These are phyloP conservation scores for Roridomyces roridus DNA, from an alignment of 768 basidiomycete species.

Conservation along the genomic window DNA sequence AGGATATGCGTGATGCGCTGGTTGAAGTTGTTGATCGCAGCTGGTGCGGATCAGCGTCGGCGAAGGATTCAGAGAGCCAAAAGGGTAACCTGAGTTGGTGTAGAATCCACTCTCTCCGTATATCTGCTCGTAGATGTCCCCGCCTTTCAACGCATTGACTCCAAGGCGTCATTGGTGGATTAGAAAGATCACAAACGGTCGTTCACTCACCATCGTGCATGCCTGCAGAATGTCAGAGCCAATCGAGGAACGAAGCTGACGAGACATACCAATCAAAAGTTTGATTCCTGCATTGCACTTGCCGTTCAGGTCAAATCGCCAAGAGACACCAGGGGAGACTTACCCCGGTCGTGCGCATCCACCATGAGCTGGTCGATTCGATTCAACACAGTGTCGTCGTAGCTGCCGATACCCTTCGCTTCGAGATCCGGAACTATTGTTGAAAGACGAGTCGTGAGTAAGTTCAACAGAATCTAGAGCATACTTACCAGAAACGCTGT, in stretches of 20 bases:
- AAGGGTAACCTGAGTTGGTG: conserved; percentile 28
- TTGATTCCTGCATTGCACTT: conserved; percentile 28
- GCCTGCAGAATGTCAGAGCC: conserved; percentile 4
- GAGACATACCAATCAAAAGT: conserved; percentile 26
- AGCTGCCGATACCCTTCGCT: conserved; percentile 36
- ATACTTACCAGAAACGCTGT: no score
- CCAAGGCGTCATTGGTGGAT: no score
- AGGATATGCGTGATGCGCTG: conserved; percentile 41
- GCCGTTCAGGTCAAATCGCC: no score
- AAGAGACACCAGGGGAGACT: no score
- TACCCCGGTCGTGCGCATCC: conserved; percentile 37
- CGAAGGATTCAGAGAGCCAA: neutral
- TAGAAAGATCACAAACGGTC: no score
- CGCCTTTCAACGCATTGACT: conserved; percentile 38
- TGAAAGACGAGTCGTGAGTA: no score
- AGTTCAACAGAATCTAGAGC: no score
- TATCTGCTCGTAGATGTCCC: conserved; percentile 38
- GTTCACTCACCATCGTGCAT: conserved; percentile 27
- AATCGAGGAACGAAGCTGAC: neutral
- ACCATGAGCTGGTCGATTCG: conserved; percentile 45
- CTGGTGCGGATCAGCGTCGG: conserved; percentile 16
- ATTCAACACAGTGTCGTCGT: conserved; percentile 41
- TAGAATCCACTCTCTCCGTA: conserved; percentile 43
- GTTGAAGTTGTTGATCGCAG: conserved; percentile 36
- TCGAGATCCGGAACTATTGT: conserved; percentile 38